Percentiles rank a stretch among this genome's conserved stretches.
These are phyloP conservation scores for Hemileia vastatrix DNA, from an alignment of 1,284 basidiomycete species.

Conservation along the genomic window DNA sequence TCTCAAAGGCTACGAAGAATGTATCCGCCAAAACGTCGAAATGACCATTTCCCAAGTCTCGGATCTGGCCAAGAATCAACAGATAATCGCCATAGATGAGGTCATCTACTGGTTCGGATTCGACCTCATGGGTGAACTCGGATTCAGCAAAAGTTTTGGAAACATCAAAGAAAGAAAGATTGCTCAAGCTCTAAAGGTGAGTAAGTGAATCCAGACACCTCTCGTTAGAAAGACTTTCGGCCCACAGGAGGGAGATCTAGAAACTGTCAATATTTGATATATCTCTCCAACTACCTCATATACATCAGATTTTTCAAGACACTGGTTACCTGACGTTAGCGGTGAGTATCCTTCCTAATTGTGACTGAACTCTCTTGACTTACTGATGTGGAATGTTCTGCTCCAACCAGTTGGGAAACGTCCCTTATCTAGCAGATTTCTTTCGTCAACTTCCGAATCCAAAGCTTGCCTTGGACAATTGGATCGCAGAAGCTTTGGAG, in stretches of 20 bases:
- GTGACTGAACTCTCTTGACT: too few relatives aligned
- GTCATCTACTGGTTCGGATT: conserved; percentile 27
- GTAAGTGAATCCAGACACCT: not conserved
- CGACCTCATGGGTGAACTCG: conserved; percentile 27
- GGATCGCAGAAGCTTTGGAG: conserved; percentile 7
- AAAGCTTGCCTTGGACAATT: conserved; percentile 26
- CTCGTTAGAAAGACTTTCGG: too few relatives aligned
- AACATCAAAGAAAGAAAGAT: conserved; percentile 23
- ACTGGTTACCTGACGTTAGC: too few relatives aligned
- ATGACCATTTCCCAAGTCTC: conserved; percentile 21
- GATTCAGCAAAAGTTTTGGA: conserved; percentile 26
- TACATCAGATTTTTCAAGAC: too few relatives aligned
- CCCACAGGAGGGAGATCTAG: too few relatives aligned
- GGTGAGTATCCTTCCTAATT: too few relatives aligned
- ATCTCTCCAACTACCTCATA: too few relatives aligned
- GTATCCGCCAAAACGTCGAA: conserved; percentile 24
- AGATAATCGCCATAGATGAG: conserved; percentile 26
- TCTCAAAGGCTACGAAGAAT: conserved; percentile 29
- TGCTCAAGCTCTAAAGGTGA: conserved; percentile 19
- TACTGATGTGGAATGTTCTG: too few relatives aligned
- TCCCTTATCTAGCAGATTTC: conserved; percentile 26
- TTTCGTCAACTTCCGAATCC: conserved; percentile 26
- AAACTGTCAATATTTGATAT: too few relatives aligned
- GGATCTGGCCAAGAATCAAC: conserved; percentile 18
- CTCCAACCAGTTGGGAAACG: conserved; percentile 21